These are phyloP conservation scores for Wallacemonas sp. DNA, from an alignment of 208 protist genomes.

Conservation along the genomic window DNA sequence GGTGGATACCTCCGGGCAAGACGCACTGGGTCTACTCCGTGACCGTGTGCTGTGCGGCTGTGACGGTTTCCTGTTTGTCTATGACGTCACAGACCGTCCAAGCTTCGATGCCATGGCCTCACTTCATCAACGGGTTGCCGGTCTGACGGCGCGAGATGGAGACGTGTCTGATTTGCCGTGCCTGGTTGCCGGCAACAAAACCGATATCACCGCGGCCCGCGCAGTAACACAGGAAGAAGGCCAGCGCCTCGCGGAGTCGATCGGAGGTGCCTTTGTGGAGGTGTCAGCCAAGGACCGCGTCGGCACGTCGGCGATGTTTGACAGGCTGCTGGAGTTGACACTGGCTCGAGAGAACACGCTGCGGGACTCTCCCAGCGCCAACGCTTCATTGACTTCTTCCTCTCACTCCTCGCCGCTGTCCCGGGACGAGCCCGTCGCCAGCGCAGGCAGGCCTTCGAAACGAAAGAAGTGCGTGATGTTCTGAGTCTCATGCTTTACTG, in stretches of 20 bases:
- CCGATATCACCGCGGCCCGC: constrained; percentile 38
- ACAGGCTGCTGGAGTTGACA: constrained; percentile 15
- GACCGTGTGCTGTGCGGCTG: constrained; percentile 48
- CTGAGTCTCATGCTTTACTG: too few relatives aligned
- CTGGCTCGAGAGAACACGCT: too few relatives aligned
- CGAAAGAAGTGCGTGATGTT: constrained; percentile 2
- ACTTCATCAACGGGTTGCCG: constrained; percentile 26
- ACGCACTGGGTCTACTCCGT: constrained; percentile 83
- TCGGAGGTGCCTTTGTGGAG: constrained; percentile 55
- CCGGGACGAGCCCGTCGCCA: neutral
- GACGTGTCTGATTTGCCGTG: constrained; percentile 14
- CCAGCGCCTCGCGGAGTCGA: constrained; percentile 27
- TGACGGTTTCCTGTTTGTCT: constrained; percentile 60
- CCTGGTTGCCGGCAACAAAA: constrained; percentile 67
- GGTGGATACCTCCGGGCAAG: constrained; percentile 92
- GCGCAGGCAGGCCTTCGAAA: neutral
- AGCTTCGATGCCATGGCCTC: constrained; percentile 61
- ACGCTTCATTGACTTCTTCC: constrained; percentile 11
- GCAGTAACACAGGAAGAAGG: constrained; percentile 44
- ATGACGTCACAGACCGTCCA: constrained; percentile 67
- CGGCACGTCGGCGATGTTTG: constrained; percentile 48
- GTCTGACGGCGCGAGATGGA: neutral
- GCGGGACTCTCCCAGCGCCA: too few relatives aligned
- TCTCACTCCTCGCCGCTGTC: neutral
- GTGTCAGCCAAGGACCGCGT: constrained; percentile 58